phyloP scores from a whole-genome alignment of 139 green algal species.

The Micractinium conductrix region DNA sequence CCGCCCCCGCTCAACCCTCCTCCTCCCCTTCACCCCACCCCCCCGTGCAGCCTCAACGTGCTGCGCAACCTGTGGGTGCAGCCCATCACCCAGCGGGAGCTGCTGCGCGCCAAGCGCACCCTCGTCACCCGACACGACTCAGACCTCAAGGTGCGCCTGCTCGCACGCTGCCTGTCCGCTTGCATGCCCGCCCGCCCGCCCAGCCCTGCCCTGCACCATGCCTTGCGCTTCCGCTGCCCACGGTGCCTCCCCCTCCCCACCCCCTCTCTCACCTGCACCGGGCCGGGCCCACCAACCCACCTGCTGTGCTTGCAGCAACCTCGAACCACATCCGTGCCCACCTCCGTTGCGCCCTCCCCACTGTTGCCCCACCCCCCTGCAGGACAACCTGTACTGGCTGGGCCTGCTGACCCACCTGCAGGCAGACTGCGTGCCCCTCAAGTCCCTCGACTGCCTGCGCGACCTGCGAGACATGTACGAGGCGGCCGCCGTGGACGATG shows the following conservation, averaged over 20 bases:
- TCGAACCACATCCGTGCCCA: too few relatives aligned
- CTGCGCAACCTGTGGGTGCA: conserved; percentile 73
- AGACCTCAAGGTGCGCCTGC: conserved; percentile 83
- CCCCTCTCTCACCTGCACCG: not conserved
- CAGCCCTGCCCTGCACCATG: not conserved
- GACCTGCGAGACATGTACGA: conserved; percentile 92
- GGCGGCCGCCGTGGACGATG: conserved; percentile 82
- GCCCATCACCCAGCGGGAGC: conserved; percentile 77
- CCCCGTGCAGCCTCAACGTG: conserved; percentile 76
- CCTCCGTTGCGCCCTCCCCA: not conserved
- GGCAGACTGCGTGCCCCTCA: conserved; percentile 76
- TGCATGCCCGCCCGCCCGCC: not conserved
- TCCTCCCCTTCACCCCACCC: too few relatives aligned
- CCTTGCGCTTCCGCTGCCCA: not conserved
- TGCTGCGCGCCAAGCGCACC: conserved; percentile 81
- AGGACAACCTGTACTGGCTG: conserved; percentile 94
- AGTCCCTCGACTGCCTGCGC: conserved; percentile 85
- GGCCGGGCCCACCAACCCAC: too few relatives aligned
- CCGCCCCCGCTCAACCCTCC: too few relatives aligned
- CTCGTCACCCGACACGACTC: conserved; percentile 95
- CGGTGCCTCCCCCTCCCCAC: not conserved
- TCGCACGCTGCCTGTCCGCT: not conserved
- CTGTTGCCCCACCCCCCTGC: not conserved
- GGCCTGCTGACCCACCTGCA: conserved; percentile 95
- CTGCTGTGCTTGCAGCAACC: too few relatives aligned